Percentiles rank a stretch among this genome's conserved stretches.
phyloP scores from a whole-genome alignment of 495 filamentous ascomycete species.

The Aspergillus coremiiformis region DNA sequence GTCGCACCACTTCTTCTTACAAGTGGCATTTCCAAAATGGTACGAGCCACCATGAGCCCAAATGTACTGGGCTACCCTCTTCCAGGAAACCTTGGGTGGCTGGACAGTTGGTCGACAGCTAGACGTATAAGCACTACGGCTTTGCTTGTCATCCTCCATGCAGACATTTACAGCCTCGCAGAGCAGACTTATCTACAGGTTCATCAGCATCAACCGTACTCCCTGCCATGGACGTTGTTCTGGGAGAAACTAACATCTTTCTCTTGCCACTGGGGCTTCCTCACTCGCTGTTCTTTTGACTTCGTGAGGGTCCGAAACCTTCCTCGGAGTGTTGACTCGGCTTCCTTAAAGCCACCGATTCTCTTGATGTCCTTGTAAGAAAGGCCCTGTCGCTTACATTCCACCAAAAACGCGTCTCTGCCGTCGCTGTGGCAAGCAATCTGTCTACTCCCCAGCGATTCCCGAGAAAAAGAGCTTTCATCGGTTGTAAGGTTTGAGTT shows the following conservation, averaged over 20 bases:
- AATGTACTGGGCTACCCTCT: constrained; percentile 70
- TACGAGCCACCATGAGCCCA: constrained; percentile 65
- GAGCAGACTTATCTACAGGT: constrained; percentile 27
- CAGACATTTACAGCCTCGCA: constrained; percentile 31
- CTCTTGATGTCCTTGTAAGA: constrained; percentile 75
- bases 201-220: constrained; percentile 10
- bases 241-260: constrained; percentile 58
- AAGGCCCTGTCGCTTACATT: constrained; percentile 54
- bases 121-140: constrained; percentile 4
- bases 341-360: constrained; percentile 59
- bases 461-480: background rate
- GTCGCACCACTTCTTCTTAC: constrained; percentile 69
- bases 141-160: constrained; percentile 15
- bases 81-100: constrained; percentile 66
- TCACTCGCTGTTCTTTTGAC: constrained; percentile 58
- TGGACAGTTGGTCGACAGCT: constrained; percentile 2
- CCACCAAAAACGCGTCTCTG: constrained; percentile 59
- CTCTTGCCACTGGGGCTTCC: constrained; percentile 70
- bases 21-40: constrained; percentile 78
- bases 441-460: background rate
- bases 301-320: constrained; percentile 76
- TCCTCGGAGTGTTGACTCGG: constrained; percentile 82
- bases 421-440: constrained; percentile 16
- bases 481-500: background rate
- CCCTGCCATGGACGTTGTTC: background rate